Evolutionary conservation across 352 stramenopile genomes (phyloP), one percentile per base, ranked within the genome.

Genomic region (Globisporangium lucens): DNA sequence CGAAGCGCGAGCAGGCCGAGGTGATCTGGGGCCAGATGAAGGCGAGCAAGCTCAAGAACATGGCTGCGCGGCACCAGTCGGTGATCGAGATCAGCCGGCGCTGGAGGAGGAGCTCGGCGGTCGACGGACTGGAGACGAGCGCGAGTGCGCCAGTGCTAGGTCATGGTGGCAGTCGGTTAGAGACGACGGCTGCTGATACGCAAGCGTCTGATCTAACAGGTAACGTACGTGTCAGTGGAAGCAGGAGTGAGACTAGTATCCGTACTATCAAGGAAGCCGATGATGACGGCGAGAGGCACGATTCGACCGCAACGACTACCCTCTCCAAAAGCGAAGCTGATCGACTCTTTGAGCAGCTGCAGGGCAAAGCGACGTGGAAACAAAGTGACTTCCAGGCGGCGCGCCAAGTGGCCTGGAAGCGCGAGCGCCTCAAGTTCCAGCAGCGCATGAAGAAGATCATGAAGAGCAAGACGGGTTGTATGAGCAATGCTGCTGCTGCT

Each of bases 341-440:
- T 20, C 77, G 79, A 1, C 56, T 94, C n/a, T 91, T 94, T 47
- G 72, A 80, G 24, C 86, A 94, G 64, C 70, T 94, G 1, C 74
- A 87, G 9, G 86, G 86, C 1, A 75, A 89, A 38, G 68, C 66
- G 4, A 93, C 83, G 20, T 94, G 84, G 84, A 90, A 88, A 52
- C 86, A 90, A 66, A 91, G 81, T 33, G 84, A 90, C 52, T 71
- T 91, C 8, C 86, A 92, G 58, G 20, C 87, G 8, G 86, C 86
- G 13, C 79, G 84, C 12, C 78, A 91, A 47, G 68, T 62, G 9
- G 86, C 84, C 13, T 93, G 84, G 86, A 77, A 87, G 24, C 78
- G 77, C 35, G 84, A 93, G 65, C 75, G 81, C 2, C 61, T 70
- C 0, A 92, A 91, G 58, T 93, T 93, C 35, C 80, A 90, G 30